Evolutionary conservation across 2,329 filamentous ascomycete genomes (phyloP), one percentile per base, ranked within the genome.

Genomic region (Calonectria pseudoturangicola): DNA sequence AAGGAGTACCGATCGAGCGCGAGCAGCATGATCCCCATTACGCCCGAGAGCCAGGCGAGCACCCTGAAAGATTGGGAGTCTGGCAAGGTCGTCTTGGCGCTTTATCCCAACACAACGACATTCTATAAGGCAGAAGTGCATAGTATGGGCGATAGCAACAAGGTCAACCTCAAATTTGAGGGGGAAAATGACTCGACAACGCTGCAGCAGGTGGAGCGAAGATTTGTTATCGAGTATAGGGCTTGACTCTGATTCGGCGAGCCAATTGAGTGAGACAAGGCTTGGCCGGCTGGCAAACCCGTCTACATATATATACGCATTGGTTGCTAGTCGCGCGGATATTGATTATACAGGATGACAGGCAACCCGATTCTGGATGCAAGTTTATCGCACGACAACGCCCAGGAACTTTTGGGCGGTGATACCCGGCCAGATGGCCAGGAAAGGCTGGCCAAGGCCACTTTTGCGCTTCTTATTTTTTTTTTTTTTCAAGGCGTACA

Each of bases 111-210:
- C 78, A 96, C 94, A 1, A 96, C 94, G 1, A 96, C 94, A 0
- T 96, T 97, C 79, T 97, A 97, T 82, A 92, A 94, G 81, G 94
- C 94, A 1, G 93, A 95, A 77, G 94, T 96, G 10, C 93, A 94
- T 84, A 92, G 92, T 43, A 92, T 90, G 87, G 87, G 92, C 69
- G 86, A 86, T 47, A 82, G 87, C 73, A 80, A 87, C 48, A 89
- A 88, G 73, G 91, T 93, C 50, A 89, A 90, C 70, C 86, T 96
- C 75, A 92, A 94, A 74, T 96, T 96, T 78, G 94, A 96, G 81
- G 94, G 94, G 16, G 93, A 95, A 78, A 93, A 95, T 81, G 93
- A 93, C 79, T 89, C 87, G 74, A 92, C 92, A 77, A 94, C 92
- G 75, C 90, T 94, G 81, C 93, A 94, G 83, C 90, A 93, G 75